Conservation (phyloP, 2,329 filamentous ascomycete genomes). For the Hymenoscyphus occultus region DNA sequence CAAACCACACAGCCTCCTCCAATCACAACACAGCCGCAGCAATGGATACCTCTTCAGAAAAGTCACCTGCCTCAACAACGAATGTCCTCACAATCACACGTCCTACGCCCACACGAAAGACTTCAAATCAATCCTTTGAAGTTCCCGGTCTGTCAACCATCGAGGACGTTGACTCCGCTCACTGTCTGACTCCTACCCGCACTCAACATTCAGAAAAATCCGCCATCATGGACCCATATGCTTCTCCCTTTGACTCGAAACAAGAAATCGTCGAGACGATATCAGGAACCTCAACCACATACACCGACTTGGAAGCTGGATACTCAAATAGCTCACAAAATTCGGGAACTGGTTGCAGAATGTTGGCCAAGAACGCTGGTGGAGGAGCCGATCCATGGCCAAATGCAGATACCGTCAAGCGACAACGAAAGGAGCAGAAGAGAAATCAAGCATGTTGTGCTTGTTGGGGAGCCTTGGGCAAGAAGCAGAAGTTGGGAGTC, state of each 20-base stretch:
- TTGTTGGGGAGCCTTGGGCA: constrained; percentile 15
- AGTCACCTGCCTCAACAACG: constrained; percentile 8
- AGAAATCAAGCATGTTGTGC: constrained; percentile 13
- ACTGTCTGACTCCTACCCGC: constrained; percentile 16
- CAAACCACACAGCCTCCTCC: background rate
- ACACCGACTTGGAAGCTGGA: constrained; percentile 11
- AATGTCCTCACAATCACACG: constrained; percentile 24
- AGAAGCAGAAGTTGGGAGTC: constrained; percentile 15
- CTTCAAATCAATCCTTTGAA: constrained; percentile 18
- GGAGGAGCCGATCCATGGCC: constrained; percentile 15
- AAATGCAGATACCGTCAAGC: constrained; percentile 7
- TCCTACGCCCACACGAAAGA: constrained; percentile 15
- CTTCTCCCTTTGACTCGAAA: constrained; percentile 12
- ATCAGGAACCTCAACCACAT: background rate
- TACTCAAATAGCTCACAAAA: background rate
- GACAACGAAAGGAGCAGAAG: constrained; percentile 13
- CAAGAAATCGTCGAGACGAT: constrained; percentile 9
- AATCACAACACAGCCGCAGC: constrained; percentile 5
- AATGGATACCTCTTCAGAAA: constrained; percentile 19
- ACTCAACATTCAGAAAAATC: constrained; percentile 19
- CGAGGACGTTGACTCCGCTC: constrained; percentile 44
- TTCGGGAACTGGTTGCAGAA: constrained; percentile 6
- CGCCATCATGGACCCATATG: constrained; percentile 12
- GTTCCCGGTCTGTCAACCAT: constrained; percentile 54
- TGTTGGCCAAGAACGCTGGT: constrained; percentile 9